Percentiles rank a stretch among this genome's conserved stretches.
Evolutionary conservation across 495 filamentous ascomycete genomes (phyloP).

Genomic region (Amniculicola lignicola): DNA sequence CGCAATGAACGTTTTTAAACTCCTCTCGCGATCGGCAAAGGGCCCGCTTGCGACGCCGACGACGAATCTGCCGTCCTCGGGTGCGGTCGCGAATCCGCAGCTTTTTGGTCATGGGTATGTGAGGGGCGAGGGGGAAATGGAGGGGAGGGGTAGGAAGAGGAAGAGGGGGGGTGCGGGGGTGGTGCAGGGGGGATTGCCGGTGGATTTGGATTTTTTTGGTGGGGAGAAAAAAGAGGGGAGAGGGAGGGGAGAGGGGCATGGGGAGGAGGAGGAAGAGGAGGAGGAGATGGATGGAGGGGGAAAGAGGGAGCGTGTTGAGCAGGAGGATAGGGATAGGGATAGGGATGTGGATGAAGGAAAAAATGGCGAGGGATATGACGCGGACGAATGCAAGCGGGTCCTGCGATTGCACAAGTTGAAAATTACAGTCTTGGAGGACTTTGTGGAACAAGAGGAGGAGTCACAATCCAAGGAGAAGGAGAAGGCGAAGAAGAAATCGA

Average conservation of each 20-base stretch:
- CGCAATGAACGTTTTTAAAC: constrained; percentile 62
- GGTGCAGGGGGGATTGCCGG: constrained; percentile 13
- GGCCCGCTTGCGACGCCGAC: constrained; percentile 35
- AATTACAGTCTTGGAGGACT: constrained; percentile 61
- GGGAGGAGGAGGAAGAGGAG: background rate
- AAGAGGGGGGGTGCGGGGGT: constrained; percentile 32
- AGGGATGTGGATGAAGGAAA: background rate
- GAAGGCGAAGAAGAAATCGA: constrained; percentile 40
- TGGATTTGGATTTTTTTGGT: constrained; percentile 39
- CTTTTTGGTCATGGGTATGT: constrained; percentile 49
- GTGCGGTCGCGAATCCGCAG: constrained; percentile 52
- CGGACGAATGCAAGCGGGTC: constrained; percentile 69
- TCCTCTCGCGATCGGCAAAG: constrained; percentile 64
- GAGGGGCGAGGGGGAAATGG: constrained; percentile 24
- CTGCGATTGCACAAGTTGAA: constrained; percentile 84
- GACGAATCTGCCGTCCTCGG: constrained; percentile 51
- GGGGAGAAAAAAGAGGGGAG: too few relatives aligned
- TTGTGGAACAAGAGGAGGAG: constrained; percentile 2
- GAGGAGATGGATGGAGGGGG: background rate
- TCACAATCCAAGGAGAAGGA: constrained; percentile 1
- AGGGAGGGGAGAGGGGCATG: background rate
- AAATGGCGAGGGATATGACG: constrained; percentile 25
- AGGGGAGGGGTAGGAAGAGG: constrained; percentile 34
- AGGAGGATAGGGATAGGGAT: background rate
- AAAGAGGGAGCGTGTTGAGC: background rate